These are phyloP conservation scores for Saitozyma sp. DNA, from an alignment of 768 basidiomycete genomes.

Conservation along the genomic window DNA sequence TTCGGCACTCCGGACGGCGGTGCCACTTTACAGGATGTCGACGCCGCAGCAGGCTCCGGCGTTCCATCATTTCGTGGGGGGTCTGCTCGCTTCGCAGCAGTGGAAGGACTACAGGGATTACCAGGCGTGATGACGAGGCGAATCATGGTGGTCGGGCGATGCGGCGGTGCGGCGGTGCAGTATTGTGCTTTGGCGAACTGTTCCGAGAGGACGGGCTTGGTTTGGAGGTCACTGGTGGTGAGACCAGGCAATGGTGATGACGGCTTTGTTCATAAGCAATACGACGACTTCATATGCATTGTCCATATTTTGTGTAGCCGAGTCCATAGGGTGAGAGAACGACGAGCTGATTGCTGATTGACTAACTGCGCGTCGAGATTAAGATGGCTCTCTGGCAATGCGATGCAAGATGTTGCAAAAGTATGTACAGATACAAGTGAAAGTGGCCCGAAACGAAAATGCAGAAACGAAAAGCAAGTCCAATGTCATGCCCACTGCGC, in stretches of 20 bases:
- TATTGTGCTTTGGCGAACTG: no score
- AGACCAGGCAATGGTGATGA: no score
- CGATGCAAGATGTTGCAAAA: no score
- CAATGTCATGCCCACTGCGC: no score
- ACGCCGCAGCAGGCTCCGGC: conserved; percentile 64
- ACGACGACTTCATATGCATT: conserved; percentile 6
- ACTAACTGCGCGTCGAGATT: neutral
- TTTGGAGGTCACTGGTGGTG: no score
- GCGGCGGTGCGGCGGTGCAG: neutral
- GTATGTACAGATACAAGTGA: neutral
- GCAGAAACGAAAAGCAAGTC: no score
- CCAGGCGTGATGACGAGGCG: conserved; percentile 13
- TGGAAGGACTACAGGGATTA: conserved; percentile 47
- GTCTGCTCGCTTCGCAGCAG: conserved; percentile 28
- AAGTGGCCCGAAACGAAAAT: neutral
- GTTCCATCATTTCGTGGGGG: conserved; percentile 79
- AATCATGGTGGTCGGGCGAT: neutral
- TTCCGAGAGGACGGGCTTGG: no score
- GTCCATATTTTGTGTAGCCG: neutral
- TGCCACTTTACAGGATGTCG: conserved; percentile 74
- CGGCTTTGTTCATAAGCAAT: neutral
- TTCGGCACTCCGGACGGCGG: conserved; percentile 83
- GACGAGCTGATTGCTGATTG: neutral
- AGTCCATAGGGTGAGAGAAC: neutral
- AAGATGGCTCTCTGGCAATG: no score